phyloP scores from a whole-genome alignment of 2,329 filamentous ascomycete genomes.

The Ciborinia camelliae region DNA sequence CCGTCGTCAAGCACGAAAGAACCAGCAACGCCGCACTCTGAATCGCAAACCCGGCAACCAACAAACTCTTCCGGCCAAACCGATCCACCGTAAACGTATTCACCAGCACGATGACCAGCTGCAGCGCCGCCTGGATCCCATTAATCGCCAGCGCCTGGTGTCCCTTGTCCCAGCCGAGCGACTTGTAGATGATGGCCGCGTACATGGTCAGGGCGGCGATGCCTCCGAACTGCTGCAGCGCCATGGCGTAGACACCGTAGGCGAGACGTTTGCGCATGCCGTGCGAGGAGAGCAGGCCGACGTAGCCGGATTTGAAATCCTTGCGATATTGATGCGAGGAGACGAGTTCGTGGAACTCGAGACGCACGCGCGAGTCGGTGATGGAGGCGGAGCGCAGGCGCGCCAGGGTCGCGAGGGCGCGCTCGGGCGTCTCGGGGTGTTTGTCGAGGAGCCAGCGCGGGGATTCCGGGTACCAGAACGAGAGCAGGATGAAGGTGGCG shows the following conservation, averaged over 20 bases:
- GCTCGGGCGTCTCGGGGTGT: constrained; percentile 56
- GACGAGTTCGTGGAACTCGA: constrained; percentile 63
- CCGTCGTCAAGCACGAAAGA: constrained; percentile 41
- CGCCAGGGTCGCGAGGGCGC: constrained; percentile 54
- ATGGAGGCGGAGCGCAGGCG: constrained; percentile 61
- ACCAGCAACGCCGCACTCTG: constrained; percentile 40
- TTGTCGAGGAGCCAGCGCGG: constrained; percentile 64
- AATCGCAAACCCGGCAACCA: constrained; percentile 56
- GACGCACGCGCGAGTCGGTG: constrained; percentile 63
- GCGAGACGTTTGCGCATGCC: constrained; percentile 64
- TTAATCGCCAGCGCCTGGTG: constrained; percentile 68
- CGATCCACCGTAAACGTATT: constrained; percentile 70
- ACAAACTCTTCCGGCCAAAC: constrained; percentile 65
- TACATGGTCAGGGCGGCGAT: constrained; percentile 71
- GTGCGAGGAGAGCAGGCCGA: constrained; percentile 65
- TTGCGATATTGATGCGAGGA: constrained; percentile 67
- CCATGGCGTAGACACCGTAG: constrained; percentile 64
- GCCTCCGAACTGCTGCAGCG: constrained; percentile 68
- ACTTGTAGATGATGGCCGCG: constrained; percentile 67
- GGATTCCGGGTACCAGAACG: constrained; percentile 61
- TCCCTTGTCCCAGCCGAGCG: constrained; percentile 55
- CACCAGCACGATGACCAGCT: constrained; percentile 57
- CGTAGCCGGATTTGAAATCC: constrained; percentile 56
- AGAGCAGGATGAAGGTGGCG: constrained; percentile 52
- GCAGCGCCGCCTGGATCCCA: constrained; percentile 67